Evolutionary conservation across 2,329 filamentous ascomycete species (phyloP).

Genomic region (Mollisiaceae sp.): DNA sequence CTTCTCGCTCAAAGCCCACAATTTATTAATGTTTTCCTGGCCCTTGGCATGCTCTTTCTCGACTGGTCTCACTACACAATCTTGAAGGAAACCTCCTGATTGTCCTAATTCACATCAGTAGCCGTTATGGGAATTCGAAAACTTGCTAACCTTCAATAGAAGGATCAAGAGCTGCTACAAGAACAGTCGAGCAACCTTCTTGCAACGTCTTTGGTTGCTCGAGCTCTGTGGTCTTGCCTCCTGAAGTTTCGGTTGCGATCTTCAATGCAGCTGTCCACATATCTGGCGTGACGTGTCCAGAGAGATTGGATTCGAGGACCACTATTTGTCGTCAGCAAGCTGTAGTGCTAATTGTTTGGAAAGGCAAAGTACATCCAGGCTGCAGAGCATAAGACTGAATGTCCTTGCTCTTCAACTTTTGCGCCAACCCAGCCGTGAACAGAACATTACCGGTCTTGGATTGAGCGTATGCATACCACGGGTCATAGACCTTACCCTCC

Average conservation of each 20-base stretch:
- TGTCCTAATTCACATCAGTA: slow-evolving; percentile 8
- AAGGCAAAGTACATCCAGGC: slow-evolving; percentile 35
- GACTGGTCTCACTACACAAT: slow-evolving; percentile 18
- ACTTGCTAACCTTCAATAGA: slow-evolving; percentile 31
- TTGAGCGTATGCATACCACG: slow-evolving; percentile 49
- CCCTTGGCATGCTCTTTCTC: slow-evolving; percentile 18
- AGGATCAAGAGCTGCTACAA: slow-evolving; percentile 48
- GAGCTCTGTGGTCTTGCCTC: slow-evolving; percentile 14
- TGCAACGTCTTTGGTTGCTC: slow-evolving; percentile 20
- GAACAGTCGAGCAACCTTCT: slow-evolving; percentile 39
- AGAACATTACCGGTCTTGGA: slow-evolving; percentile 51
- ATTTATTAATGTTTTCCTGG: slow-evolving; percentile 27
- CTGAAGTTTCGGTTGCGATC: not conserved
- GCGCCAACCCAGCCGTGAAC: slow-evolving; percentile 40
- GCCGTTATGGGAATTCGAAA: not conserved
- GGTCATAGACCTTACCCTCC: slow-evolving; percentile 30
- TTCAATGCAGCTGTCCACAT: slow-evolving; percentile 17
- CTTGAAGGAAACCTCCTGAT: slow-evolving; percentile 20
- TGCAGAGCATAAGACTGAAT: slow-evolving; percentile 42
- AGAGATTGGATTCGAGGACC: slow-evolving; percentile 27
- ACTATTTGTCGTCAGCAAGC: slow-evolving; percentile 12
- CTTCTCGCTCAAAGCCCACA: slow-evolving; percentile 30
- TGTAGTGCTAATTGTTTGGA: too few species aligned
- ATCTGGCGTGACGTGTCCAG: slow-evolving; percentile 23
- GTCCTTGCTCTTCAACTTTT: slow-evolving; percentile 38